phyloP scores from a whole-genome alignment of 345 rosid species.

The Eucalyptus rudis region DNA sequence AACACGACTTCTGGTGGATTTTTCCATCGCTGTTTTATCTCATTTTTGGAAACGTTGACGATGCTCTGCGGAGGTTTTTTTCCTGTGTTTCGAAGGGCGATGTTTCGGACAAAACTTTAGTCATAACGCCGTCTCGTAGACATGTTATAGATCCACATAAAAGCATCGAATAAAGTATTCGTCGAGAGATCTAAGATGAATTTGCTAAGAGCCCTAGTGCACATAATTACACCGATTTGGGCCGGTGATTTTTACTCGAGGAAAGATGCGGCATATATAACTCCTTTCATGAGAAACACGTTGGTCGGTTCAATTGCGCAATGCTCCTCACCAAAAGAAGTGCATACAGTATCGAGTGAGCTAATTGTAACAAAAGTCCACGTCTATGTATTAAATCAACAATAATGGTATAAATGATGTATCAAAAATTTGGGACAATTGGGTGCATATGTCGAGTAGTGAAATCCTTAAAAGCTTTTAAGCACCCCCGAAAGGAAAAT shows the following conservation, averaged over 20 bases:
- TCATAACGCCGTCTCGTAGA: neutral
- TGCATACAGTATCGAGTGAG: neutral
- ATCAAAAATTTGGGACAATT: accelerated
- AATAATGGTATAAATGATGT: neutral
- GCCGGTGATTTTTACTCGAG: neutral
- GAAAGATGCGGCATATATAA: neutral
- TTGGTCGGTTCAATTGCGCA: neutral
- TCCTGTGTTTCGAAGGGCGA: neutral
- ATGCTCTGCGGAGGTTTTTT: neutral
- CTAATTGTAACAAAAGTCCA: neutral
- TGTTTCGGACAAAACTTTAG: neutral
- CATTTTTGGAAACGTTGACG: neutral
- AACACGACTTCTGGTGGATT: neutral
- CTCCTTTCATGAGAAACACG: neutral
- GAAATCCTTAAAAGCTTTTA: neutral
- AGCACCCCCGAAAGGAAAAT: neutral
- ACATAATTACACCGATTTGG: neutral
- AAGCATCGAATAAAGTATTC: neutral
- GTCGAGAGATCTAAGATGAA: neutral
- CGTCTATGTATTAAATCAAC: neutral
- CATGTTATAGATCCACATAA: neutral
- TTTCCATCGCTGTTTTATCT: neutral
- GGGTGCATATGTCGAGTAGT: neutral
- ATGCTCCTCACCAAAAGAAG: neutral
- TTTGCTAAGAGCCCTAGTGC: neutral